A percentile compares a stretch with the other conserved stretches of the same genome.
Evolutionary conservation across 1,139 yeast genomes (phyloP).

Genomic region (Sugiyamaella novakii): DNA sequence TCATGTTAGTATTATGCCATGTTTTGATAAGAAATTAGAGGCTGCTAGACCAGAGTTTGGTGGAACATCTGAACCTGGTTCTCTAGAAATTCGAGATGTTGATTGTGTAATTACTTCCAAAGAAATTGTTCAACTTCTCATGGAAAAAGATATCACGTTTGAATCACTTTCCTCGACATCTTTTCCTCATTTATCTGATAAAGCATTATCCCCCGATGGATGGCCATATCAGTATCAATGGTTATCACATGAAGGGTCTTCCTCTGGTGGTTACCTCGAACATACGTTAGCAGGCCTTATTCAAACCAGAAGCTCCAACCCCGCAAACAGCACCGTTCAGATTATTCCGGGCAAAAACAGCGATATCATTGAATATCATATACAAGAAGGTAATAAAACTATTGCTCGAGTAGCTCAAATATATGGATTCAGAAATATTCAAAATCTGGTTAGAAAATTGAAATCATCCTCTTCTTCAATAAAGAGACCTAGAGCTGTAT

Average conservation of each 20-base stretch:
- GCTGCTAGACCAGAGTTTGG: constrained; percentile 79
- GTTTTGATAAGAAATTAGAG: constrained; percentile 94
- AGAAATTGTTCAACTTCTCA: constrained; percentile 73
- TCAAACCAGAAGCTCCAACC: constrained; percentile 19
- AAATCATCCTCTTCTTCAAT: constrained; percentile 47
- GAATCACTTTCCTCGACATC: constrained; percentile 21
- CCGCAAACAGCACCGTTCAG: constrained; percentile 32
- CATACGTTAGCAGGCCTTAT: constrained; percentile 40
- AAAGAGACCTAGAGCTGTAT: constrained; percentile 31
- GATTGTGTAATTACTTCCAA: constrained; percentile 94
- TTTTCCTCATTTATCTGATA: constrained; percentile 16
- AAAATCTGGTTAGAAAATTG: constrained; percentile 82
- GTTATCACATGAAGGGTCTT: constrained; percentile 70
- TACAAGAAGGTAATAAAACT: constrained; percentile 42
- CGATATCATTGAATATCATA: constrained; percentile 70
- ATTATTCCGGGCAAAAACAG: constrained; percentile 64
- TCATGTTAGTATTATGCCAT: constrained; percentile 91
- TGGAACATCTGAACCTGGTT: background rate
- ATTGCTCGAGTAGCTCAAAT: constrained; percentile 74
- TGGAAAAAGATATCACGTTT: constrained; percentile 48
- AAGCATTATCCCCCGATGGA: constrained; percentile 49
- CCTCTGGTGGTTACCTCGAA: constrained; percentile 79
- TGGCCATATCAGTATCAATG: constrained; percentile 70
- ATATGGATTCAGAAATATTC: constrained; percentile 92
- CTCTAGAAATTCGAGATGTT: constrained; percentile 56